Percentiles rank a stretch among this genome's conserved stretches.
Evolutionary conservation across 352 stramenopile species (phyloP).

Genomic region (Phytophthora megakarya): DNA sequence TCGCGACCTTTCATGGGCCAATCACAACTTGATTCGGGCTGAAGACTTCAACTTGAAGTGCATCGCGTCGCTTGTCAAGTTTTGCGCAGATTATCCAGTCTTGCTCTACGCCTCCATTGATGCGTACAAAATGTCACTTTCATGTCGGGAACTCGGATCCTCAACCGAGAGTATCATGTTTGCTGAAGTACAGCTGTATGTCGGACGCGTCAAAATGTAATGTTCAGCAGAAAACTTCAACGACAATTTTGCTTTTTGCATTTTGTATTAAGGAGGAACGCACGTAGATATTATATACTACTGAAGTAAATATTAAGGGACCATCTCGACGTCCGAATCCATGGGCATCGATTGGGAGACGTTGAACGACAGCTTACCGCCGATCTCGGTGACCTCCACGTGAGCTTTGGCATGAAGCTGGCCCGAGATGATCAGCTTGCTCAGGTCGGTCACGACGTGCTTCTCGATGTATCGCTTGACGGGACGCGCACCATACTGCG

Average conservation of each 20-base stretch:
- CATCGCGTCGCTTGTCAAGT: too few species aligned
- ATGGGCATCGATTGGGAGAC: slow-evolving; percentile 38
- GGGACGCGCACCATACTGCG: slow-evolving; percentile 94
- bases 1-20: slow-evolving; percentile 4
- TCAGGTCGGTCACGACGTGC: slow-evolving; percentile 91
- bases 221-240: slow-evolving; percentile 18
- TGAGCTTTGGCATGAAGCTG: slow-evolving; percentile 67
- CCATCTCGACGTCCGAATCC: slow-evolving; percentile 42
- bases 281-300: background rate
- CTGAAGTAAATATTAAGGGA: slow-evolving; percentile 21
- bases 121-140: background rate
- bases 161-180: background rate
- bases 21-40: background rate
- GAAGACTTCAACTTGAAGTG: background rate
- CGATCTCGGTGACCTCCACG: slow-evolving; percentile 56
- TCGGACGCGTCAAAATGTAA: slow-evolving; percentile 12
- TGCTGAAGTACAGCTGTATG: background rate
- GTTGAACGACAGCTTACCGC: slow-evolving; percentile 58
- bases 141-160: background rate
- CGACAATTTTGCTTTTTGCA: background rate
- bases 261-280: too few species aligned
- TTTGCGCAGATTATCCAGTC: too few species aligned
- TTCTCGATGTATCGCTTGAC: slow-evolving; percentile 96
- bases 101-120: slow-evolving; percentile 7
- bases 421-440: slow-evolving; percentile 68